These are phyloP conservation scores for Golovinomyces cichoracearum DNA, from an alignment of 2,329 filamentous ascomycete species.

Conservation along the genomic window DNA sequence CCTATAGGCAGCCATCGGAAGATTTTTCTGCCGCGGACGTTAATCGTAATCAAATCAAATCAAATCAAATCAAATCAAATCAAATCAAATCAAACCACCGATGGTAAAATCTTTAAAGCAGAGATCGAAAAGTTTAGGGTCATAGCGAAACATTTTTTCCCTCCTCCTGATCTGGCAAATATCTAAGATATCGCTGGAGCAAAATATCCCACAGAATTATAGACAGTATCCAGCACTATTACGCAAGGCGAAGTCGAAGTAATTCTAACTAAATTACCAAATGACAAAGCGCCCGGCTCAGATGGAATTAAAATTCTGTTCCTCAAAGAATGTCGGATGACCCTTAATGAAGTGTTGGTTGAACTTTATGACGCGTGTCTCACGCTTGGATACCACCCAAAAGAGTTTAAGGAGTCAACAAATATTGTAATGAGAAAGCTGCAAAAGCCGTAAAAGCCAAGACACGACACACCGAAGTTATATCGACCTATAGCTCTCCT, in stretches of 20 bases:
- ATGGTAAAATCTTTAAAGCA: too few species aligned
- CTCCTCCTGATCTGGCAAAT: not conserved
- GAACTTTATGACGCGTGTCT: not conserved
- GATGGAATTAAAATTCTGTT: not conserved
- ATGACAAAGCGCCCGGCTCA: not conserved
- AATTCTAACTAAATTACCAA: not conserved
- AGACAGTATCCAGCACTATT: not conserved
- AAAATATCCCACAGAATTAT: not conserved
- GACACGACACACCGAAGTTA: not conserved
- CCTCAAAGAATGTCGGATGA: not conserved
- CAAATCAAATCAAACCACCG: too few species aligned
- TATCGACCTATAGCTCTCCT: not conserved
- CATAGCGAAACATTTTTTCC: too few species aligned
- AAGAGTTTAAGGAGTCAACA: not conserved
- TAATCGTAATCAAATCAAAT: too few species aligned
- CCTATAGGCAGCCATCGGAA: too few species aligned
- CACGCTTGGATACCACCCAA: not conserved
- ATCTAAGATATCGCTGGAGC: not conserved
- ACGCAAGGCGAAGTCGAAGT: not conserved
- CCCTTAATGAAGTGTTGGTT: not conserved
- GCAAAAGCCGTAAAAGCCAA: conserved; percentile 1
- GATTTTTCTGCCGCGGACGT: too few species aligned
- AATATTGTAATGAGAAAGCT: not conserved
- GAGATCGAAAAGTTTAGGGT: too few species aligned
- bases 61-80: too few species aligned